Evolutionary conservation across 2,329 filamentous ascomycete genomes (phyloP), one percentile per base, ranked within the genome.

Genomic region (Calonectria ilicicola): DNA sequence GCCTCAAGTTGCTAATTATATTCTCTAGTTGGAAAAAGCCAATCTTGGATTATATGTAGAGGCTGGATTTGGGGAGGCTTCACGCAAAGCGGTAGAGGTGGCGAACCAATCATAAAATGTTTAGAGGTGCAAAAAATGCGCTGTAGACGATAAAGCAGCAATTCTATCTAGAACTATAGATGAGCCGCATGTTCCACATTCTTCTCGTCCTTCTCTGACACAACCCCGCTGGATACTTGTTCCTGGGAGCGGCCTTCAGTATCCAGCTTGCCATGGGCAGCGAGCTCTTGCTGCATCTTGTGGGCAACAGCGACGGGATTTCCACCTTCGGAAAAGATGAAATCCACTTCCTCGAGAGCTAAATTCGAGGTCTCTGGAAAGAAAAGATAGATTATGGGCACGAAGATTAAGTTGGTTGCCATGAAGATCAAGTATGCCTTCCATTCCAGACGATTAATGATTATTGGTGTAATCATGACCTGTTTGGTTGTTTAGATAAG

Each of bases 371-470:
- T 91, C 77, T 91, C 90, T 0, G 89, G 89, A 62, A 88, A 89
- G 76, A 87, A 84, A 68, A 85, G 83, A 76, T 85, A 87, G 2
- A 86, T 79, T 6, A 86, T 77, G 0, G 85, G 86, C 1, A 87
- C 79, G 60, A 86, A 87, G 14, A 77, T 75, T 26, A 88, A 82
- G 74, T 89, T 89, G 12, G 87, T 82, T 27, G 80, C 82, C 82
- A 87, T 87, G 79, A 89, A 90, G 74, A 89, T 89, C 3, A 90
- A 80, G 73, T 90, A 90, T 0, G 85, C 86, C 74, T 87, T 86
- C 87, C 87, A 90, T 29, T 83, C 76, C 1, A 90, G 80, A 6
- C 83, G 84, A 60, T 84, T 83, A 70, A 90, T 85, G 2, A 88
- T 81, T 1, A 85, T 84, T 0, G 88, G 87, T 0, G 88, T 90